Percentiles rank a stretch among this genome's conserved stretches.
These are phyloP conservation scores for Moniliella sp. DNA, from an alignment of 1,284 basidiomycete species.

Conservation along the genomic window DNA sequence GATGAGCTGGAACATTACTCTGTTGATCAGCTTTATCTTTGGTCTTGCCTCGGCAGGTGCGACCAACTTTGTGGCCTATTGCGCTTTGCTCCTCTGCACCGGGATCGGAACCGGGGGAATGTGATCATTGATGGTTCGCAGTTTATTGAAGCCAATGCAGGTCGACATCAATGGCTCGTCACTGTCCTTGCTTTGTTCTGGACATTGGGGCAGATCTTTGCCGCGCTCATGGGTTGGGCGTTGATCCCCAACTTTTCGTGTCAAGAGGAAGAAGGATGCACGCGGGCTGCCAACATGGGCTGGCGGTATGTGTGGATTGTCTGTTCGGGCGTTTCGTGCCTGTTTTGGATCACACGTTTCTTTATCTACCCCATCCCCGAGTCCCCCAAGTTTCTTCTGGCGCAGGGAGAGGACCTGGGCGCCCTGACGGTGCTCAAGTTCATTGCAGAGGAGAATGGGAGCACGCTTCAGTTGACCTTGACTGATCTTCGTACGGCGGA, in stretches of 20 bases:
- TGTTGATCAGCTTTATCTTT: constrained; percentile 43
- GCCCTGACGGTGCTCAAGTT: constrained; percentile 22
- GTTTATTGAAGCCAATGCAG: constrained; percentile 24
- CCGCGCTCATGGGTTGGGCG: constrained; percentile 26
- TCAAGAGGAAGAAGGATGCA: constrained; percentile 13
- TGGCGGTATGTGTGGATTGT: constrained; percentile 30
- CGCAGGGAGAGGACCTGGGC: constrained; percentile 28
- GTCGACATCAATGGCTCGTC: constrained; percentile 40
- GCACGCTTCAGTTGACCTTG: no score
- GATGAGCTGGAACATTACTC: constrained; percentile 44
- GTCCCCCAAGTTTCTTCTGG: constrained; percentile 30
- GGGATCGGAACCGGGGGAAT: constrained; percentile 44
- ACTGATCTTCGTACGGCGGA: no score
- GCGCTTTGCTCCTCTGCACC: constrained; percentile 40
- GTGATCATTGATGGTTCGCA: constrained; percentile 23
- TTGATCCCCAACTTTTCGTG: constrained; percentile 29
- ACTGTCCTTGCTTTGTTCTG: constrained; percentile 49
- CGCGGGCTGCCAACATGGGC: constrained; percentile 14
- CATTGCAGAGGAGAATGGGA: constrained; percentile 24
- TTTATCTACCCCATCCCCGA: constrained; percentile 28
- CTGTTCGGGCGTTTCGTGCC: constrained; percentile 21
- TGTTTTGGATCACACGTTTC: constrained; percentile 23
- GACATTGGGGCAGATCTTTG: constrained; percentile 34
- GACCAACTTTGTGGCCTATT: constrained; percentile 40
- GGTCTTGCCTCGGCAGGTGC: constrained; percentile 44